phyloP scores from a whole-genome alignment of 768 basidiomycete genomes.

The Mrakia blollopis region DNA sequence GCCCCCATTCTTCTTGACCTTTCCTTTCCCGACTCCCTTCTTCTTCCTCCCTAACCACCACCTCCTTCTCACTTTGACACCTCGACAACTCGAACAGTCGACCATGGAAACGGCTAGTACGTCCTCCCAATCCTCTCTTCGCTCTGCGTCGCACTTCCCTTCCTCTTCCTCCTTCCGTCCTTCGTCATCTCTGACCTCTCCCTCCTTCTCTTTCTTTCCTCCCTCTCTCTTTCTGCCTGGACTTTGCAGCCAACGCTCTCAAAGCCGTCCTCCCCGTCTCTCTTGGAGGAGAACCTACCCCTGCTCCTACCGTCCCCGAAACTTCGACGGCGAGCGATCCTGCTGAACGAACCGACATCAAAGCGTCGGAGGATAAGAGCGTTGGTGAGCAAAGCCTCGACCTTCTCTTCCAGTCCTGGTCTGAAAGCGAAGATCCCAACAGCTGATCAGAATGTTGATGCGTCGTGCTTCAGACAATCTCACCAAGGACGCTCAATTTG shows the following conservation, averaged over 20 bases:
- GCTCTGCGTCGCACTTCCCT: too few relatives aligned
- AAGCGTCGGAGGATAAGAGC: not conserved
- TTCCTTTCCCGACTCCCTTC: not conserved
- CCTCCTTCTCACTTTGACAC: not conserved
- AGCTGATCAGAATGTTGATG: not conserved
- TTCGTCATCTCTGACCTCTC: not conserved
- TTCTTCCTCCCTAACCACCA: not conserved
- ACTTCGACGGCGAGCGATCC: not conserved
- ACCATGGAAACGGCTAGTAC: not conserved
- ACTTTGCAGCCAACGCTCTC: not conserved
- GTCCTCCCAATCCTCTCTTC: not conserved
- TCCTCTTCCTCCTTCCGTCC: not conserved
- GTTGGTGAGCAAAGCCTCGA: not conserved
- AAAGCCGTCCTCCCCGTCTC: not conserved
- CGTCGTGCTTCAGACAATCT: not conserved
- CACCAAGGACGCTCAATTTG: not conserved
- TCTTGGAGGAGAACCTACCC: not conserved
- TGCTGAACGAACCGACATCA: not conserved
- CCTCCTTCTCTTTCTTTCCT: not conserved
- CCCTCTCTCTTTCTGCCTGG: not conserved
- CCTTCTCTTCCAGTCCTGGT: not conserved
- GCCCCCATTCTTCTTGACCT: not conserved
- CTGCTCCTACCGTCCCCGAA: not conserved
- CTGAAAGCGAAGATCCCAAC: too few relatives aligned
- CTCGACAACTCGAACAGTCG: not conserved